Evolutionary conservation across 805 yeast genomes (phyloP).

Genomic region (Wickerhamiella galacta): DNA sequence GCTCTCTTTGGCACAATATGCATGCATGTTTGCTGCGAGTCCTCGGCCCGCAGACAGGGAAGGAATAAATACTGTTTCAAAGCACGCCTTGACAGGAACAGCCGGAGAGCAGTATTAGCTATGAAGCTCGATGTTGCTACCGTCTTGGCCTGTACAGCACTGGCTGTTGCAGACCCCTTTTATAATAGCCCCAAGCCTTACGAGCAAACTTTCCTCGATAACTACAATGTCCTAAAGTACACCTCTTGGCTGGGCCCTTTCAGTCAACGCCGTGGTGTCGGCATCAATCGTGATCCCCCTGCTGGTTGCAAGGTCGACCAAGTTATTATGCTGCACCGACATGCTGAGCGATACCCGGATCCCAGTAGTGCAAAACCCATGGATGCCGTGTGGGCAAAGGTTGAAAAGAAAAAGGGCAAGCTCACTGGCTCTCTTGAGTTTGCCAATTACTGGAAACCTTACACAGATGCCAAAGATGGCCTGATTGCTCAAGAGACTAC

Average conservation of each 20-base stretch:
- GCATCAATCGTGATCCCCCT: slow-evolving; percentile 38
- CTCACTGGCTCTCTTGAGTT: slow-evolving; percentile 30
- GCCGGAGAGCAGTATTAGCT: too few relatives aligned
- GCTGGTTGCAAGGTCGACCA: slow-evolving; percentile 35
- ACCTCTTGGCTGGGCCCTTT: slow-evolving; percentile 41
- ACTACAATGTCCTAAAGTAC: slow-evolving; percentile 31
- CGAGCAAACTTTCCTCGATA: slow-evolving; percentile 22
- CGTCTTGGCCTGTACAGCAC: too few relatives aligned
- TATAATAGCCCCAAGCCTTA: slow-evolving; percentile 9
- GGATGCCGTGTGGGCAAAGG: slow-evolving; percentile 7
- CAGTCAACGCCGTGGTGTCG: slow-evolving; percentile 31
- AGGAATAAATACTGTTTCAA: too few relatives aligned
- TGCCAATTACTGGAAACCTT: slow-evolving; percentile 32
- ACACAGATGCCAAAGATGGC: slow-evolving; percentile 23
- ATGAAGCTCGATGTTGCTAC: too few relatives aligned
- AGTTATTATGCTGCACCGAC: slow-evolving; percentile 36
- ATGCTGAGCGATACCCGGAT: slow-evolving; percentile 42
- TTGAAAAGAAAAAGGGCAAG: slow-evolving; percentile 2
- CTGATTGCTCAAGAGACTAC: slow-evolving; percentile 36
- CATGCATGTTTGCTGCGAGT: too few relatives aligned
- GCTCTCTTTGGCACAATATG: too few relatives aligned
- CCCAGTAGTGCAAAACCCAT: slow-evolving; percentile 4
- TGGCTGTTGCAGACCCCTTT: too few relatives aligned
- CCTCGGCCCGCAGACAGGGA: too few relatives aligned
- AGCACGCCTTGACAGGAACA: too few relatives aligned